Percentiles rank a stretch among this genome's conserved stretches.
Conservation (phyloP, 2,329 filamentous ascomycete genomes). For the Fusarium irregulare region DNA sequence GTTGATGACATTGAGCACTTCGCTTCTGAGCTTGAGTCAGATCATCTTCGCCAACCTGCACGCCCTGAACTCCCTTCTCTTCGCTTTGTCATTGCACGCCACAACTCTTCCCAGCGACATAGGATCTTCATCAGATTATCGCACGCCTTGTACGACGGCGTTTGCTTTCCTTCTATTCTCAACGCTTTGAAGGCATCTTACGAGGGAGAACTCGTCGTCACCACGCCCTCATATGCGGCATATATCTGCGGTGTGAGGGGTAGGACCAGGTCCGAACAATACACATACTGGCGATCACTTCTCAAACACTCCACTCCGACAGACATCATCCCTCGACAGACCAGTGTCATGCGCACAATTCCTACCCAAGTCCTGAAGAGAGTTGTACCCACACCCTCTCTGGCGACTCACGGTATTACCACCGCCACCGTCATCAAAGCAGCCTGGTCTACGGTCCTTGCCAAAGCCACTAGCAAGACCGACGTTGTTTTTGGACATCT, state of each 20-base stretch:
- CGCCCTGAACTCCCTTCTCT: constrained; percentile 9
- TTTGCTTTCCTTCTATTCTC: constrained; percentile 32
- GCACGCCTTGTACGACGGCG: constrained; percentile 31
- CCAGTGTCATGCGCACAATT: not conserved
- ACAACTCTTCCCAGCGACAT: constrained; percentile 12
- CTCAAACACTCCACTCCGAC: constrained; percentile 20
- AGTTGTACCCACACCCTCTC: constrained; percentile 17
- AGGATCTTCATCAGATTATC: constrained; percentile 30
- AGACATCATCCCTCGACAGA: not conserved
- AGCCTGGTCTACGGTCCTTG: constrained; percentile 57
- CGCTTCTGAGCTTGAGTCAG: constrained; percentile 1
- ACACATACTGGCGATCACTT: constrained; percentile 25
- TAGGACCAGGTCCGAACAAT: not conserved
- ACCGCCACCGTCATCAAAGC: constrained; percentile 57
- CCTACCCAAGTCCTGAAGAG: constrained; percentile 10
- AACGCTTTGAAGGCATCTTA: constrained; percentile 5
- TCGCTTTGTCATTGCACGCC: constrained; percentile 15
- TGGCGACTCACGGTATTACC: constrained; percentile 35
- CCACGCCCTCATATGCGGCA: constrained; percentile 2
- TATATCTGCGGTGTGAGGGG: constrained; percentile 16
- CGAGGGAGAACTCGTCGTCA: constrained; percentile 9
- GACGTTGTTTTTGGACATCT: constrained; percentile 41
- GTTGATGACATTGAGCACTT: constrained; percentile 20
- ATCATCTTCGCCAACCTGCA: not conserved
- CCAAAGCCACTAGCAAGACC: constrained; percentile 49